phyloP scores from a whole-genome alignment of 2,329 filamentous ascomycete genomes.

The Fusarium newnesense region DNA sequence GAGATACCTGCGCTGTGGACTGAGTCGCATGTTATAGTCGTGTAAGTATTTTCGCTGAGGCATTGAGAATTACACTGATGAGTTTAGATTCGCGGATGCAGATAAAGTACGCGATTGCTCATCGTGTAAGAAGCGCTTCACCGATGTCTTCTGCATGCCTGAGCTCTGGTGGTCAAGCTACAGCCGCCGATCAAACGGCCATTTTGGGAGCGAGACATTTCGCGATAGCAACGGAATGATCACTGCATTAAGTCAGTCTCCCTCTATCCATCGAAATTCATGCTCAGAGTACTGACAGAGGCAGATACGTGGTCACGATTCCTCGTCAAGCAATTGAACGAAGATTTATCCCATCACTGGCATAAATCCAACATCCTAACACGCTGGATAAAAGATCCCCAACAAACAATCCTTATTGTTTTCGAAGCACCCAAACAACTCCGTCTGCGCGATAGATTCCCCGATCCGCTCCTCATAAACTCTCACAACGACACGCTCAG shows the following conservation, averaged over 20 bases:
- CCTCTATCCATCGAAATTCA: rapidly evolving
- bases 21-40: conserved; percentile 25
- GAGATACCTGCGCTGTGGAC: neutral
- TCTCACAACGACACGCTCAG: neutral
- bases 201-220: conserved; percentile 51
- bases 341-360: neutral
- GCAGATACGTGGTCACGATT: conserved; percentile 31
- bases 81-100: conserved; percentile 45
- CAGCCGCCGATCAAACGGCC: conserved; percentile 51
- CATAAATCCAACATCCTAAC: conserved; percentile 32
- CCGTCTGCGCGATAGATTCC: neutral
- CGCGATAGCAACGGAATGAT: conserved; percentile 29
- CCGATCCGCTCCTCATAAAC: neutral
- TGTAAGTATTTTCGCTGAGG: neutral
- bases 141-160: conserved; percentile 22
- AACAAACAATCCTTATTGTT: conserved; percentile 21
- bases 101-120: conserved; percentile 45
- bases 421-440: conserved; percentile 14
- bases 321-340: conserved; percentile 12
- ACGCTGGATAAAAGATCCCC: conserved; percentile 12
- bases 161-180: conserved; percentile 51
- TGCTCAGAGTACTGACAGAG: neutral
- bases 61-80: neutral
- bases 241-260: neutral
- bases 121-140: conserved; percentile 42